These are phyloP conservation scores for Botryococcus braunii DNA, from an alignment of 163 green algal species.

Conservation along the genomic window DNA sequence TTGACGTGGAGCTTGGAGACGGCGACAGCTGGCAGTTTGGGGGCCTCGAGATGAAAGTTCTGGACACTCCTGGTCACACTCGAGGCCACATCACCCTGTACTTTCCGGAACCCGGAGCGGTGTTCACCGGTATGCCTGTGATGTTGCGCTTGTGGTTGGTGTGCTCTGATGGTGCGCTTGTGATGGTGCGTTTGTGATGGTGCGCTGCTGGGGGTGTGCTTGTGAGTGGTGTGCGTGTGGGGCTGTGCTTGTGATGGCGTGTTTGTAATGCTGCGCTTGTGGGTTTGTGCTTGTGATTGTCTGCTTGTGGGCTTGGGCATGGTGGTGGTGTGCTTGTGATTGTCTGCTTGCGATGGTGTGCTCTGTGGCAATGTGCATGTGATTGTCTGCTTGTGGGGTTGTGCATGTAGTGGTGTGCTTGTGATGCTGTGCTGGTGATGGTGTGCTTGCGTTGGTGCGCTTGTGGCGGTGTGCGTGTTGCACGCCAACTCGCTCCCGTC, in stretches of 20 bases:
- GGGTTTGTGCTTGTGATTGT: neutral
- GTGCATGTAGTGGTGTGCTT: neutral
- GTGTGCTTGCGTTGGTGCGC: neutral
- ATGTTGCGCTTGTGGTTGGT: neutral
- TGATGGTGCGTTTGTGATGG: neutral
- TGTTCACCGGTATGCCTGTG: conserved; percentile 50
- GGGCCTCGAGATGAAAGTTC: conserved; percentile 40
- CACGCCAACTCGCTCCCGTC: neutral
- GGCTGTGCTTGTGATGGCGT: neutral
- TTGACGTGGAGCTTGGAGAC: conserved; percentile 61
- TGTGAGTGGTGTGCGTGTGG: neutral
- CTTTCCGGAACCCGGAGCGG: conserved; percentile 49
- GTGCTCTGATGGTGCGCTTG: neutral
- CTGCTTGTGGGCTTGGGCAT: neutral
- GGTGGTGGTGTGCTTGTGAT: neutral
- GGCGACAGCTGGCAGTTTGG: conserved; percentile 26
- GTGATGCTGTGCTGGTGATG: neutral
- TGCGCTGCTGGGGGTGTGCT: neutral
- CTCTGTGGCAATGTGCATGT: neutral
- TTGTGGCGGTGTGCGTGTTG: neutral
- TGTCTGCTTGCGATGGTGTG: neutral
- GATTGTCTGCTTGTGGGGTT: neutral
- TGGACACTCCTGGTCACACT: conserved; percentile 85
- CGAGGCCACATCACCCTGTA: conserved; percentile 82
- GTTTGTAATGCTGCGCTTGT: neutral